Percentiles rank a stretch among this genome's conserved stretches.
These are phyloP conservation scores for Xanthoceras sorbifolium DNA, from an alignment of 345 rosid genomes.

Conservation along the genomic window DNA sequence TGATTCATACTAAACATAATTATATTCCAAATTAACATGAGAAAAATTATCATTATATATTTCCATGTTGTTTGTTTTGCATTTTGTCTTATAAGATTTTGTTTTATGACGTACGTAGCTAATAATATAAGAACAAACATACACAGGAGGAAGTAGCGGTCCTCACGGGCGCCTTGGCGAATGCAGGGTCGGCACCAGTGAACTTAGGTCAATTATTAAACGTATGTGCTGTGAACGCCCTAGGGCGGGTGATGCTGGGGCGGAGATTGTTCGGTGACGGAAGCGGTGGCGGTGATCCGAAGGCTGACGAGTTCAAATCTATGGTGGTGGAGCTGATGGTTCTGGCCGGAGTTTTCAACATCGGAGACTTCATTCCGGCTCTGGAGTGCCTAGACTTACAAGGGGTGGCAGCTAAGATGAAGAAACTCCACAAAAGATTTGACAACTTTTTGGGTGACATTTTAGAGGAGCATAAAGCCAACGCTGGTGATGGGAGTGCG, in stretches of 20 bases:
- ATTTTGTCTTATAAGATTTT: no score
- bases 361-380: slow-evolving; percentile 82
- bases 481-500: slow-evolving; percentile 16
- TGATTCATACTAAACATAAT: no score
- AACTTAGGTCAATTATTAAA: slow-evolving; percentile 64
- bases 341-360: slow-evolving; percentile 78
- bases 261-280: slow-evolving; percentile 64
- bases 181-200: slow-evolving; percentile 33
- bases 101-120: no score
- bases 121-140: no score
- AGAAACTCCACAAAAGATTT: slow-evolving; percentile 73
- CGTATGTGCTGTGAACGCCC: slow-evolving; percentile 70
- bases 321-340: slow-evolving; percentile 92
- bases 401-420: slow-evolving; percentile 83
- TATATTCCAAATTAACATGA: no score
- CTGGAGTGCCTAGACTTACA: slow-evolving; percentile 86
- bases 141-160: slow-evolving; percentile 54
- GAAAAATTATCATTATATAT: no score
- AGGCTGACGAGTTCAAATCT: slow-evolving; percentile 83
- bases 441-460: slow-evolving; percentile 62
- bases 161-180: slow-evolving; percentile 47
- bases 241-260: slow-evolving; percentile 84
- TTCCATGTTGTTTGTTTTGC: no score
- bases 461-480: slow-evolving; percentile 60
- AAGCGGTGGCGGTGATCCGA: slow-evolving; percentile 44